A percentile compares a stretch with the other conserved stretches of the same genome.
These are phyloP conservation scores for Dipodascopsis tothii DNA, from an alignment of 805 yeast genomes.

Conservation along the genomic window DNA sequence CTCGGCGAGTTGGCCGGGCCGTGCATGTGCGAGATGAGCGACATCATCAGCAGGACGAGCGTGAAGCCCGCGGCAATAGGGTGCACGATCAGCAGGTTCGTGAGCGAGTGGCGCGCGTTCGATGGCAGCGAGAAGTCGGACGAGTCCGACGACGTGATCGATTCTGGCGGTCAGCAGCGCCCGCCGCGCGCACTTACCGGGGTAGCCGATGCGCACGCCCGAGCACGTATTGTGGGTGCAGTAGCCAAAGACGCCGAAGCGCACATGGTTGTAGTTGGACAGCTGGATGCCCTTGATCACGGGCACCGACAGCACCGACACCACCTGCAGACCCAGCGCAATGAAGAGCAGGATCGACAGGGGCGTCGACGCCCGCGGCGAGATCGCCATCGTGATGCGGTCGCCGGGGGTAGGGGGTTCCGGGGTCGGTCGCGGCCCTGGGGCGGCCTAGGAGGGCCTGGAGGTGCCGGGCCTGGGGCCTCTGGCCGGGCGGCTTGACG, in stretches of 20 bases:
- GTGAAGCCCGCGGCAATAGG: conserved; percentile 56
- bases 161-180: conserved; percentile 19
- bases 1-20: conserved; percentile 34
- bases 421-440: no score
- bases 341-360: conserved; percentile 34
- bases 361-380: conserved; percentile 25
- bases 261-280: conserved; percentile 42
- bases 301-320: conserved; percentile 58
- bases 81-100: conserved; percentile 59
- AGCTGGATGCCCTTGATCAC: conserved; percentile 43
- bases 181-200: conserved; percentile 11
- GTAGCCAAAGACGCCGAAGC: conserved; percentile 66
- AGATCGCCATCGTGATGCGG: conserved; percentile 8
- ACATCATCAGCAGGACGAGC: conserved; percentile 38
- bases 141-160: conserved; percentile 29
- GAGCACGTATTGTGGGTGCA: conserved; percentile 43
- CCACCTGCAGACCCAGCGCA: conserved; percentile 50
- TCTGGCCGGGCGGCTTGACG: no score
- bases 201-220: conserved; percentile 39
- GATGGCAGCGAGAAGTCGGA: conserved; percentile 48
- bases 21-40: conserved; percentile 37
- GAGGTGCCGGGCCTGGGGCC: no score
- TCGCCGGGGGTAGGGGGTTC: no score
- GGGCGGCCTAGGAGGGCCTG: no score
- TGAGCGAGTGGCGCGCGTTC: conserved; percentile 49